phyloP scores from a whole-genome alignment of 305 asterid genomes.

The Solanum hybrid region DNA sequence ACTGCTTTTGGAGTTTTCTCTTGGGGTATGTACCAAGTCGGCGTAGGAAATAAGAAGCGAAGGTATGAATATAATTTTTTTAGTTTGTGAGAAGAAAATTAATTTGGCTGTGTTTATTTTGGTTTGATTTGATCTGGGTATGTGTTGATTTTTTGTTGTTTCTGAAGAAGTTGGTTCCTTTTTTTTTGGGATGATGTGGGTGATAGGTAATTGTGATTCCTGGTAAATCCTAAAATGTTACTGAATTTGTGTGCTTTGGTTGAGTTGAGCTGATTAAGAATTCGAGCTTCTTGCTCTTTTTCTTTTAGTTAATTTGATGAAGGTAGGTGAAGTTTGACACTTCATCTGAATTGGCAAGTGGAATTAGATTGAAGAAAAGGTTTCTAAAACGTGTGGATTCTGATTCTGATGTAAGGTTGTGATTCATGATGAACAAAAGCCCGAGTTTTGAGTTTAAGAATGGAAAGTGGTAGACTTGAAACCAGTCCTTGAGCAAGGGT shows the following conservation, averaged over 20 bases:
- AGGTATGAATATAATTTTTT: conserved; percentile 29
- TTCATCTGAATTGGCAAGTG: neutral
- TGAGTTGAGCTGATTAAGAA: neutral
- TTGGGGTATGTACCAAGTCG: conserved; percentile 95
- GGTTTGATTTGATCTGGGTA: conserved; percentile 5
- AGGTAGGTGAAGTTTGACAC: neutral
- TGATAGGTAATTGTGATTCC: neutral
- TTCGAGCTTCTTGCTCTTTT: neutral
- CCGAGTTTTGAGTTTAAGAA: neutral
- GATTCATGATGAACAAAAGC: neutral
- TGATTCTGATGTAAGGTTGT: neutral
- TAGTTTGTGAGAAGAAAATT: neutral
- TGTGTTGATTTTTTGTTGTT: neutral
- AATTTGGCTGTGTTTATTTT: neutral
- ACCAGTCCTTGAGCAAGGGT: neutral
- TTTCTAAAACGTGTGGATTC: neutral
- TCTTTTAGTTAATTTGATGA: neutral
- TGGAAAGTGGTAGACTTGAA: neutral
- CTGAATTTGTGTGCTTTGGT: neutral
- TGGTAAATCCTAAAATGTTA: neutral
- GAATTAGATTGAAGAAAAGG: neutral
- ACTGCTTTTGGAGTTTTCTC: conserved; percentile 74
- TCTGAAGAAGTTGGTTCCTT: neutral
- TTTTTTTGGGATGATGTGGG: neutral
- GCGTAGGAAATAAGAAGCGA: conserved; percentile 93